These are phyloP conservation scores for Cladosporium sp. DNA, from an alignment of 2,329 filamentous ascomycete species.

Conservation along the genomic window DNA sequence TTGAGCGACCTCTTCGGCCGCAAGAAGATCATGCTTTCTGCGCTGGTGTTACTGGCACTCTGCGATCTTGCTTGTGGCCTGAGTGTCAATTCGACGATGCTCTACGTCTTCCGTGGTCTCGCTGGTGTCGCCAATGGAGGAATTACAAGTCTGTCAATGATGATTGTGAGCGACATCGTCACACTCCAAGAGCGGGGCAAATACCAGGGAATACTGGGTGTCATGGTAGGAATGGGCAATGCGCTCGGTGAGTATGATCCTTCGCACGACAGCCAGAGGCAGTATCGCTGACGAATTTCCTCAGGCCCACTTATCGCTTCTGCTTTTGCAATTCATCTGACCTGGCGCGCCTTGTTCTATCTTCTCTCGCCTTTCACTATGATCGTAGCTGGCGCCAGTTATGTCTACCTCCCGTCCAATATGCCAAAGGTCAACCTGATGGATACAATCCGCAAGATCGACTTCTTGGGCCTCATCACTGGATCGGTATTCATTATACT, in stretches of 20 bases:
- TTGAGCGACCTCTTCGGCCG: slow-evolving; percentile 37
- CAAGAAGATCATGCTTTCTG: slow-evolving; percentile 54
- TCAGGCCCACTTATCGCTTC: slow-evolving; percentile 46
- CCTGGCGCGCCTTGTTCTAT: slow-evolving; percentile 47
- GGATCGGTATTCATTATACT: slow-evolving; percentile 56
- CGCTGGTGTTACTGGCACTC: slow-evolving; percentile 51
- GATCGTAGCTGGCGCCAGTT: slow-evolving; percentile 35
- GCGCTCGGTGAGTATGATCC: slow-evolving; percentile 18
- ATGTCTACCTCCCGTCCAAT: slow-evolving; percentile 51
- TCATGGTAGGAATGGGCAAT: slow-evolving; percentile 44
- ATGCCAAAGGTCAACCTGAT: slow-evolving; percentile 44
- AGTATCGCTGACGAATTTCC: background rate
- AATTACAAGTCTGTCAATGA: slow-evolving; percentile 56
- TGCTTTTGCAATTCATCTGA: slow-evolving; percentile 37
- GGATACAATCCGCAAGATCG: slow-evolving; percentile 52
- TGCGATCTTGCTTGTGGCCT: slow-evolving; percentile 59
- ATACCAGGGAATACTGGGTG: slow-evolving; percentile 43
- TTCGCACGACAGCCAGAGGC: background rate
- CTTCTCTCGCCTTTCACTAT: slow-evolving; percentile 50
- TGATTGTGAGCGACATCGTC: slow-evolving; percentile 59
- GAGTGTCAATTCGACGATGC: slow-evolving; percentile 51
- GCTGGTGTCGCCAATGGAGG: slow-evolving; percentile 60
- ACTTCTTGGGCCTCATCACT: slow-evolving; percentile 54
- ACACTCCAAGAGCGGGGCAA: slow-evolving; percentile 57
- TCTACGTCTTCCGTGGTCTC: slow-evolving; percentile 58